Base-by-base conservation (phyloP, 805 yeast genomes). In the Saccharomycopsis selenospora region DNA sequence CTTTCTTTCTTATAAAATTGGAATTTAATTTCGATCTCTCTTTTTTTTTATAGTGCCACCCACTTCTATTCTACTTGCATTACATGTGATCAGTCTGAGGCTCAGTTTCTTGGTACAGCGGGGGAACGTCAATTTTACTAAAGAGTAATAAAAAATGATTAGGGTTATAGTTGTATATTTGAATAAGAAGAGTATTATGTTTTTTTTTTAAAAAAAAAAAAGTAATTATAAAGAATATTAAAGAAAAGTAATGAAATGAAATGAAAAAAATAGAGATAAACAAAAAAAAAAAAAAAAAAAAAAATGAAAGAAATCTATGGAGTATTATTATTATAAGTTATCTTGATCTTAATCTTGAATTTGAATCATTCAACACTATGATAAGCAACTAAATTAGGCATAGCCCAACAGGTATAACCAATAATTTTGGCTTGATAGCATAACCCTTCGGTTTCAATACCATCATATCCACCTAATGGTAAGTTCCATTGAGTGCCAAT, bases 371-470 rank as follows among this genome's bases (percentile, higher is more conserved):
- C 42, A 11, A 38, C 42, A 20, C 25, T 18, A 54, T 73, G 77
- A 42, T 57, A 59, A 0, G 72, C 76, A 3, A 69, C 62, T 41
- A 69, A 42, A 51, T 72, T 72, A 6, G 77, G 77, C 68, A 70
- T 63, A 1, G 71, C 79, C 67, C 69, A 70, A 55, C 79, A 73
- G 14, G 58, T 49, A 52, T 69, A 73, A 1, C 75, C 76, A 28
- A 71, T 59, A 0, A 63, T 55, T 50, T 61, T 67, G 1, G 77
- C 77, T 42, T 66, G 58, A 49, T 71, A 73, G 47, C 78, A 73
- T 13, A 73, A 42, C 1, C 78, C 77, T 58, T 73, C 77, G 2
- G 77, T 72, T 55, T 73, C 79, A 29, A 74, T 71, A 3, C 79
- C 79, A 57, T 75, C 79, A 49, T 66, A 75, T 1, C 79, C 79